Evolutionary conservation across 768 basidiomycete genomes (phyloP), one percentile per base, ranked within the genome.

Genomic region (Podaxis sp.): DNA sequence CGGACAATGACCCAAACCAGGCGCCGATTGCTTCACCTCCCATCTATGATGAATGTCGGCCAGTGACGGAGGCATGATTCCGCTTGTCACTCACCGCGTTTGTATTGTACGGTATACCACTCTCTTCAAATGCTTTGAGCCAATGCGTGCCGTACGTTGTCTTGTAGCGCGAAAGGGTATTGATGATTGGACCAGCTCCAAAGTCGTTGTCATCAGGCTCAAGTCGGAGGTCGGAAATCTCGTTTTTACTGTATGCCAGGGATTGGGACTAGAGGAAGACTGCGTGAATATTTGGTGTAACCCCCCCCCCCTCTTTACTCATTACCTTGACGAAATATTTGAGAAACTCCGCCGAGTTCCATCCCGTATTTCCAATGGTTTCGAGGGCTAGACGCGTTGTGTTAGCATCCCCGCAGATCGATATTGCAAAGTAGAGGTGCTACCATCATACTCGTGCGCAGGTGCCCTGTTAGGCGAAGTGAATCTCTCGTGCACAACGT

Each of bases 371-470:
- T 20, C 68, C 68, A 2, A 67, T 50, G n/a, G n/a, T 56, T 54
- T 66, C 66, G 24, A 67, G 51, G 15, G 63, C 68, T 69, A 36
- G 7, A 38, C 11, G 49, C 38, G n/a, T 28, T 3, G 28, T 33
- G 26, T 53, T 53, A 36, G n/a, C 20, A n/a, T 37, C 44, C 15
- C 26, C 12, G 30, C 20, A 38, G 4, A 6, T 26, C 6, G 22
- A 4, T 46, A 15, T 15, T 3, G 8, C 13, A n/a, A 28, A 33
- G 13, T 24, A 15, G n/a, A 17, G 8, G 7, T 5, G 5, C 3
- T 28, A 67, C 68, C 65, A 37, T 67, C 62, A 22, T 66, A 69
- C 48, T 69, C 68, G 38, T 52, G 38, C 3, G 66, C 66, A 20
- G 65, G 66, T 5, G 65, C 68, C 4, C 66, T 67, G 33, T 28